phyloP scores from a whole-genome alignment of 2,329 filamentous ascomycete genomes.

The Colletotrichum endophyticum region DNA sequence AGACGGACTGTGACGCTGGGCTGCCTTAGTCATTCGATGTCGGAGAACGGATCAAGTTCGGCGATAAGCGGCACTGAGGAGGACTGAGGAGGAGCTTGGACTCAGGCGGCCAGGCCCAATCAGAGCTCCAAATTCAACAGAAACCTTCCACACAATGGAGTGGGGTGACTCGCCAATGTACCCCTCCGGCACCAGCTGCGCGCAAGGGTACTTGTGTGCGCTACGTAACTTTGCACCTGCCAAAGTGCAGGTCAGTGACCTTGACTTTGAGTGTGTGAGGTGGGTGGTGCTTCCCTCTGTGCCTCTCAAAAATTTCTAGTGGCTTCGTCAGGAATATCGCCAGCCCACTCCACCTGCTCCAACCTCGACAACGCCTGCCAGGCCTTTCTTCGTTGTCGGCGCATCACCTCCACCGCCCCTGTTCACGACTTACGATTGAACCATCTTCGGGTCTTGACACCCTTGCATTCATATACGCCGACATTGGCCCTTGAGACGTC shows the following conservation, averaged over 20 bases:
- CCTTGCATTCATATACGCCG: neutral
- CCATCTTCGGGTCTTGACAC: neutral
- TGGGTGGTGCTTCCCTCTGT: neutral
- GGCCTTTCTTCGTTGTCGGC: neutral
- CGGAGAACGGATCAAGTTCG: conserved; percentile 1
- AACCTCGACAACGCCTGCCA: neutral
- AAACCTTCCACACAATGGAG: neutral
- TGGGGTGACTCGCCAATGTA: neutral
- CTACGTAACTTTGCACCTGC: neutral
- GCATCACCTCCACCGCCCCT: neutral
- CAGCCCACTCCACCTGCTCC: conserved; percentile 5
- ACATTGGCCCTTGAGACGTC: conserved; percentile 12
- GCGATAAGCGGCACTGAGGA: neutral
- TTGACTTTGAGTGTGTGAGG: neutral
- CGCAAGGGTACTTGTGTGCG: neutral
- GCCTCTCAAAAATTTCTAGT: conserved; percentile 18
- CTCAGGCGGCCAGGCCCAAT: neutral
- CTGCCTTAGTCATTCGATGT: neutral
- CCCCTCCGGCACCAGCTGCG: neutral
- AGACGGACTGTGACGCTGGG: neutral
- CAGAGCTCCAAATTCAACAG: neutral
- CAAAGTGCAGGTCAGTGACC: neutral
- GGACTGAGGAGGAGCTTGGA: neutral
- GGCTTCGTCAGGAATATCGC: conserved; percentile 16
- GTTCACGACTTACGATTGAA: neutral